Base-by-base conservation (phyloP, 2,329 filamentous ascomycete genomes). In the Monilinia vaccinii-corymbosi region DNA sequence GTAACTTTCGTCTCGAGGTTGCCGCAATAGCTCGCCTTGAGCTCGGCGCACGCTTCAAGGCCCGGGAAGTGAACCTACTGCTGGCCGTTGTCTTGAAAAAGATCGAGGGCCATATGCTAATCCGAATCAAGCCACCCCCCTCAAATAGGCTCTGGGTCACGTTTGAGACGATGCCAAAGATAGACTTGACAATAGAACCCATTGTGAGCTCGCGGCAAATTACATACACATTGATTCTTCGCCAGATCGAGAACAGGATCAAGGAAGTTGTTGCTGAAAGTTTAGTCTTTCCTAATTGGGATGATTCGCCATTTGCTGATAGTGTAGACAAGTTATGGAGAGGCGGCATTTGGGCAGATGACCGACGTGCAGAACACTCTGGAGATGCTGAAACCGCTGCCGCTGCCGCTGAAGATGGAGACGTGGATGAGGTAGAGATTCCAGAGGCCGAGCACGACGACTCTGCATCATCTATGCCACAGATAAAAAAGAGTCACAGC, bases 111-210 rank as follows among this genome's bases (percentile, higher is more conserved):
- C 93, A 96, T 68, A 75, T 89, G 49, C 76, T 96, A 34, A 79
- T 97, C 69, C 88, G 91, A 69, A 86, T 97, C 73, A 99, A 99
- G 73, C 90, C 94, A 8, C 91, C 93, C 18, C 94, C 94, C 0
- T 97, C 91, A 73, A 99, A 99, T 72, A 84, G 94, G 45, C 73
- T 96, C n/a, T 99, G 94, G 94, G 84, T 97, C 66, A 87, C 91
- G 0, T 99, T 99, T 71, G 89, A 95, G 71, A 85, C 85, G n/a
- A 89, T 91, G 80, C 94, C 94, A 21, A 92, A 93, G 70, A 88
- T 99, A 77, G 91, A 96, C 63, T 86, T 97, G 79, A 84, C 84
- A n/a, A 90, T 97, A 47, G 91, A 97, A 72, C 94, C 94, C 4
- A 92, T 99, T 66, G 91, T 99, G 55, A 96, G 92, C 75, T 88